A percentile compares a stretch with the other conserved stretches of the same genome.
phyloP scores from a whole-genome alignment of 2,329 filamentous ascomycete genomes.

The Onygenales sp. region DNA sequence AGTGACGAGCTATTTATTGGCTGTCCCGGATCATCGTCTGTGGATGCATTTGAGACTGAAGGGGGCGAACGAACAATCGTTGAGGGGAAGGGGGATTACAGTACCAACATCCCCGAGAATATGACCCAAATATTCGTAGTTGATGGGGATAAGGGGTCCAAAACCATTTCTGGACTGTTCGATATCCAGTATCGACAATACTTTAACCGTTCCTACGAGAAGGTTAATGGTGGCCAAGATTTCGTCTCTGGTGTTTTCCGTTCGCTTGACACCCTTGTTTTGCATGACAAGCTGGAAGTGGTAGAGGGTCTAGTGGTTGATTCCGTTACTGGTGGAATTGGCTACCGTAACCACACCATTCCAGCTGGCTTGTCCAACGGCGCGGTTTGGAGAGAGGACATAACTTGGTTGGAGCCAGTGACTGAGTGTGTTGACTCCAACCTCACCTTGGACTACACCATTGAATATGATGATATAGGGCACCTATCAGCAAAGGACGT shows the following conservation, averaged over 20 bases:
- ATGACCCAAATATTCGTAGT: constrained; percentile 20
- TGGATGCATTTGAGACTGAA: neutral
- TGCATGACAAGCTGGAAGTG: constrained; percentile 16
- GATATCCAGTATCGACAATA: constrained; percentile 23
- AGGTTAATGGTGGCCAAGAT: neutral
- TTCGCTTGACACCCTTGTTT: constrained; percentile 17
- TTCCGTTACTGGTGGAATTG: constrained; percentile 32
- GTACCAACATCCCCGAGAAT: constrained; percentile 19
- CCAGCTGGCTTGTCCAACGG: constrained; percentile 23
- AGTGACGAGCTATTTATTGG: neutral
- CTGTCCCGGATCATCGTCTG: neutral
- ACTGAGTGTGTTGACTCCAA: constrained; percentile 35
- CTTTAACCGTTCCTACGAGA: neutral
- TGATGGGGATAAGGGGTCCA: constrained; percentile 10
- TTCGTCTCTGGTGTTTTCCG: constrained; percentile 1
- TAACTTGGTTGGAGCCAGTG: constrained; percentile 35
- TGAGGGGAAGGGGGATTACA: neutral
- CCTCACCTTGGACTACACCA: constrained; percentile 28
- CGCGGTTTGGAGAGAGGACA: constrained; percentile 31
- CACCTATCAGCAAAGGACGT: constrained; percentile 11
- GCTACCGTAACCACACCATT: constrained; percentile 37
- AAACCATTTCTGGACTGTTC: constrained; percentile 25
- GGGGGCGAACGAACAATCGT: neutral
- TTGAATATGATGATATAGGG: constrained; percentile 8
- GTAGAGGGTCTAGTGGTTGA: constrained; percentile 36